Conservation (phyloP, 805 yeast species). For the Tetrapisispora namnaoensis region DNA sequence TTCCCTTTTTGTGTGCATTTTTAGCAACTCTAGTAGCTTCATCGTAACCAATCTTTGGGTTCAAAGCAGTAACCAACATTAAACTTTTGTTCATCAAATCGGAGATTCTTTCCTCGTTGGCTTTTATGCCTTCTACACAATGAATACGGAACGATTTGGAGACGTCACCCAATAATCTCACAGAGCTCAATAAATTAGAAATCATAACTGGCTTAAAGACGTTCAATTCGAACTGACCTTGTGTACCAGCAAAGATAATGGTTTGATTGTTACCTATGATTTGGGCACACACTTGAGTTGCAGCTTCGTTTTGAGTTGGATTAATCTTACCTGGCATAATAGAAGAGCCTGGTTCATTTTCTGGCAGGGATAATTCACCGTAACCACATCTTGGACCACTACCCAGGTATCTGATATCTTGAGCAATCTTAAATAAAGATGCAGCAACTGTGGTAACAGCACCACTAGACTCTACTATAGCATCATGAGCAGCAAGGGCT, state of each 20-base stretch:
- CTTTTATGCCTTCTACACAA: slow-evolving; percentile 91
- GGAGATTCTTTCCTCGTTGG: slow-evolving; percentile 78
- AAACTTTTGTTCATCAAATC: slow-evolving; percentile 87
- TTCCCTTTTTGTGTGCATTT: slow-evolving; percentile 96
- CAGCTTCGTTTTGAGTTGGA: slow-evolving; percentile 98
- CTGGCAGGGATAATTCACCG: slow-evolving; percentile 91
- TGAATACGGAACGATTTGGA: slow-evolving; percentile 79
- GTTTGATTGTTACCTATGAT: slow-evolving; percentile 95
- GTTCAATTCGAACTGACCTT: slow-evolving; percentile 97
- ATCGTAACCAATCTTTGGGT: slow-evolving; percentile 98
- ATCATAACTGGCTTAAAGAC: slow-evolving; percentile 97
- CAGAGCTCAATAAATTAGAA: slow-evolving; percentile 76
- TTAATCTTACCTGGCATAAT: slow-evolving; percentile 99
- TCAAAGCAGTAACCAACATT: slow-evolving; percentile 96
- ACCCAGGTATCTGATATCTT: slow-evolving; percentile 95
- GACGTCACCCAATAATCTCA: slow-evolving; percentile 86
- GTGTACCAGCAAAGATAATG: slow-evolving; percentile 95
- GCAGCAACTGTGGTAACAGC: slow-evolving; percentile 92
- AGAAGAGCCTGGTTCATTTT: slow-evolving; percentile 98
- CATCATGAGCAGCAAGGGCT: slow-evolving; percentile 98
- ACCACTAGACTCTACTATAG: slow-evolving; percentile 95
- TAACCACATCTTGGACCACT: slow-evolving; percentile 99
- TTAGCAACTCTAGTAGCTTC: slow-evolving; percentile 96
- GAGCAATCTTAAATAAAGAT: slow-evolving; percentile 91
- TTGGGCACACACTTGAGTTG: slow-evolving; percentile 96